Conservation (phyloP, 495 filamentous ascomycete species). For the Daldinia grandis region DNA sequence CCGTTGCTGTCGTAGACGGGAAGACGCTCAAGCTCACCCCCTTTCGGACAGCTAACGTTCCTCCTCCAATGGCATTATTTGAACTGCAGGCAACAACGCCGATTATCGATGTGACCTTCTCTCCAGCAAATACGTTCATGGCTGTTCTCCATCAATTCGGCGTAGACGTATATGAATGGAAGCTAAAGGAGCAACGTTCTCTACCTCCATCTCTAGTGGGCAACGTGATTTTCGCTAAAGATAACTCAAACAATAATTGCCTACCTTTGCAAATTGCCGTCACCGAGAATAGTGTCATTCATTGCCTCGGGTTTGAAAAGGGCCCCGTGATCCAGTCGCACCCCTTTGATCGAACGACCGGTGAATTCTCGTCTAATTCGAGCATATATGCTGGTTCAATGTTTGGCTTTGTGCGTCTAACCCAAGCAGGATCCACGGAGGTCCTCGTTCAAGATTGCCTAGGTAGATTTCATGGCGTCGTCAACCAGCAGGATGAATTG, state of each 20-base stretch:
- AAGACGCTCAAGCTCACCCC: slow-evolving; percentile 84
- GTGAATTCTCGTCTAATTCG: slow-evolving; percentile 41
- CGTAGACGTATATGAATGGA: slow-evolving; percentile 72
- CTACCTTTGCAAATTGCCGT: slow-evolving; percentile 42
- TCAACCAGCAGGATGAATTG: slow-evolving; percentile 44
- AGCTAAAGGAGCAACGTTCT: slow-evolving; percentile 56
- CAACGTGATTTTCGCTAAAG: slow-evolving; percentile 37
- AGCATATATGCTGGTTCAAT: slow-evolving; percentile 44
- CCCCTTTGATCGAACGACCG: slow-evolving; percentile 37
- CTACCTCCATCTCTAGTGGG: slow-evolving; percentile 43
- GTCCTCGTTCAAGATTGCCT: slow-evolving; percentile 51
- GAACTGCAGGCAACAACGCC: slow-evolving; percentile 71
- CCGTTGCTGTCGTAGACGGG: slow-evolving; percentile 89
- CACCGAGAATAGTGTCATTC: slow-evolving; percentile 40
- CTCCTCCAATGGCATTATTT: slow-evolving; percentile 89
- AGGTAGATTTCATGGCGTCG: slow-evolving; percentile 49
- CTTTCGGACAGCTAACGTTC: slow-evolving; percentile 81
- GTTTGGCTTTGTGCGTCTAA: slow-evolving; percentile 47
- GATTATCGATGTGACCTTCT: slow-evolving; percentile 78
- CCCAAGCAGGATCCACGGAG: slow-evolving; percentile 46
- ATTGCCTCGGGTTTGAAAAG: slow-evolving; percentile 41
- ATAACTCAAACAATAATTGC: slow-evolving; percentile 23
- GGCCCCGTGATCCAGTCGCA: slow-evolving; percentile 40
- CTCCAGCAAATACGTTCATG: slow-evolving; percentile 69
- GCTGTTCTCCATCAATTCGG: slow-evolving; percentile 72